These are phyloP conservation scores for Aureobasidium pullulans DNA, from an alignment of 2,329 filamentous ascomycete species.

Conservation along the genomic window DNA sequence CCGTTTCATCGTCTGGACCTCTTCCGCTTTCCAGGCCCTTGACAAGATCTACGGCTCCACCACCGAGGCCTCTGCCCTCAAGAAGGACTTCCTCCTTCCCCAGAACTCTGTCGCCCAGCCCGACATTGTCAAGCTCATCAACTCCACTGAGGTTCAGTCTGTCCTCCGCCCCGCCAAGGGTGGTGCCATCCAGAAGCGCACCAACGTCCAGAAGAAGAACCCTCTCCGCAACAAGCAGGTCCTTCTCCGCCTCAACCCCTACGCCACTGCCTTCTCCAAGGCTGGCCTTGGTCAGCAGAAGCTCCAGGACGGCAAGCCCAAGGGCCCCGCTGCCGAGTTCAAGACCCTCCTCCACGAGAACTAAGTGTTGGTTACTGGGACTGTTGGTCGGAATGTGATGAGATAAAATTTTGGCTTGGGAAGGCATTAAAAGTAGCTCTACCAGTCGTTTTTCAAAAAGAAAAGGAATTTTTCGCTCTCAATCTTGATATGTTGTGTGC, in stretches of 20 bases:
- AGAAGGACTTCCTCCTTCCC: conserved; percentile 98
- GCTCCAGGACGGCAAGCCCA: conserved; percentile 55
- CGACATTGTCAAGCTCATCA: conserved; percentile 96
- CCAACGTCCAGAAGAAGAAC: conserved; percentile 98
- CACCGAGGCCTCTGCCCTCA: conserved; percentile 79
- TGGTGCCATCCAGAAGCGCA: conserved; percentile 80
- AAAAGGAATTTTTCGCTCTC: conserved; percentile 5
- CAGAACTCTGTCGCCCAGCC: conserved; percentile 88
- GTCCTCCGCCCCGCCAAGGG: conserved; percentile 90
- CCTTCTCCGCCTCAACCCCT: conserved; percentile 96
- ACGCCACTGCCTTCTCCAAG: conserved; percentile 84
- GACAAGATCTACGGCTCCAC: conserved; percentile 96
- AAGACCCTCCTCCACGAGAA: conserved; percentile 40
- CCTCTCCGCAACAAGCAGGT: conserved; percentile 98
- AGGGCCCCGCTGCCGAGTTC: conserved; percentile 47
- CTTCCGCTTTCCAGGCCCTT: conserved; percentile 89
- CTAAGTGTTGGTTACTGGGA: conserved; percentile 26
- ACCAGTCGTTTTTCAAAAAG: conserved; percentile 2
- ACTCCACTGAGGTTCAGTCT: conserved; percentile 96
- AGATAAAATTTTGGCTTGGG: conserved; percentile 4
- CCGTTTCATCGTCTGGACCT: conserved; percentile 99
- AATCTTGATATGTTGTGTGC: neutral
- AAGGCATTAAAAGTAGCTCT: conserved; percentile 12
- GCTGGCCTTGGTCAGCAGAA: conserved; percentile 71
- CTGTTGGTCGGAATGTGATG: conserved; percentile 1